phyloP scores from a whole-genome alignment of 306 rosid genomes.

The Oxytropis ochrocephala region DNA sequence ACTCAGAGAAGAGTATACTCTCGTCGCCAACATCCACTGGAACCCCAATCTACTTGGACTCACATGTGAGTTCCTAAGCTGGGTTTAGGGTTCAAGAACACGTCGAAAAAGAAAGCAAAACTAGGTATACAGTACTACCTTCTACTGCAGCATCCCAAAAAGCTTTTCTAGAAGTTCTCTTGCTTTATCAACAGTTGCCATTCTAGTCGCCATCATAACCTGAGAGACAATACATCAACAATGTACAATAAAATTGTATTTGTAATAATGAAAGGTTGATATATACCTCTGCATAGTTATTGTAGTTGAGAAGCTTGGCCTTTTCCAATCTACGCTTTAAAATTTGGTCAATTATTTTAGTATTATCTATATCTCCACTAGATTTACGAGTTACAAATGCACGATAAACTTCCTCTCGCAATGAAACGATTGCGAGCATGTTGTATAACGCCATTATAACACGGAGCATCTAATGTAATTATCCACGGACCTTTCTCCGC shows the following conservation, averaged over 20 bases:
- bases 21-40: no score
- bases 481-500: constrained; percentile 92
- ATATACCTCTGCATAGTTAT: constrained; percentile 95
- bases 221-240: no score
- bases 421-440: constrained; percentile 74
- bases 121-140: constrained; percentile 51
- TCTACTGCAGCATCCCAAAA: constrained; percentile 87
- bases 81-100: no score
- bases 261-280: neutral
- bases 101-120: no score
- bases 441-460: constrained; percentile 82
- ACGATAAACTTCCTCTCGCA: constrained; percentile 83
- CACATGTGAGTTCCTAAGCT: no score
- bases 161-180: constrained; percentile 92
- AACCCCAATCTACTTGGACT: no score
- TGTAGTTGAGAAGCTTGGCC: constrained; percentile 83
- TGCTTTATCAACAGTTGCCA: no score
- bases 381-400: constrained; percentile 78
- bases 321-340: constrained; percentile 90
- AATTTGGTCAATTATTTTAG: constrained; percentile 65
- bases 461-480: constrained; percentile 84
- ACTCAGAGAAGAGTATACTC: no score
- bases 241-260: no score
- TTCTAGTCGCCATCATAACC: no score
- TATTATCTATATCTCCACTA: constrained; percentile 80